These are phyloP conservation scores for Colletotrichum cordylinicola DNA, from an alignment of 2,329 filamentous ascomycete genomes.

Conservation along the genomic window DNA sequence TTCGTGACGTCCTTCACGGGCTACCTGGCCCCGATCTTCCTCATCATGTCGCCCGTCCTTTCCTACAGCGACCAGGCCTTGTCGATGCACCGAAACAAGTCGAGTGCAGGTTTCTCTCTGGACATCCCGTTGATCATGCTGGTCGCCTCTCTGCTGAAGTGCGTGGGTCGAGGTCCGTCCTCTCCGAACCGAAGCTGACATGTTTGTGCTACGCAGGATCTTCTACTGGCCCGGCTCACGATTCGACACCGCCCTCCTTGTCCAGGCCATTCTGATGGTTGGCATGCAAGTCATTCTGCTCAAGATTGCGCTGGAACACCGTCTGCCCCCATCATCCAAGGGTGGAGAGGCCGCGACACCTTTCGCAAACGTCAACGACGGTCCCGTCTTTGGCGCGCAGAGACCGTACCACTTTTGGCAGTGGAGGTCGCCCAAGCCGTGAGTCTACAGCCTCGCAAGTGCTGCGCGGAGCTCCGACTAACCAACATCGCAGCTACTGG, in stretches of 20 bases:
- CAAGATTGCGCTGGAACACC: constrained; percentile 72
- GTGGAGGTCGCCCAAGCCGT: constrained; percentile 76
- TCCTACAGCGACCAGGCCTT: constrained; percentile 71
- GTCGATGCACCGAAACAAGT: constrained; percentile 68
- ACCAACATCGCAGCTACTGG: constrained; percentile 67
- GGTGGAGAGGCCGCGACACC: constrained; percentile 66
- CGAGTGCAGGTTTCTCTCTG: constrained; percentile 72
- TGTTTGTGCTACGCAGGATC: constrained; percentile 49
- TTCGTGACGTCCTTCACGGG: constrained; percentile 53
- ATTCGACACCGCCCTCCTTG: constrained; percentile 67
- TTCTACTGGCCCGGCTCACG: constrained; percentile 74
- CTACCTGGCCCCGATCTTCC: constrained; percentile 66
- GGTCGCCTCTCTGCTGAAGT: constrained; percentile 71
- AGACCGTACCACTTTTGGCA: constrained; percentile 84
- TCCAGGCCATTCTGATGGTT: constrained; percentile 72
- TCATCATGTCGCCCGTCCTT: constrained; percentile 67
- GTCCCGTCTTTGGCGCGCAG: constrained; percentile 40
- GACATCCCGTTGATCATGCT: constrained; percentile 78
- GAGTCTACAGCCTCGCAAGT: constrained; percentile 31
- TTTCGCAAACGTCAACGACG: constrained; percentile 60
- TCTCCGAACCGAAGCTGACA: constrained; percentile 12
- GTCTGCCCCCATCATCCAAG: constrained; percentile 64
- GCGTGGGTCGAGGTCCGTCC: constrained; percentile 22
- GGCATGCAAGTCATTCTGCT: constrained; percentile 67
- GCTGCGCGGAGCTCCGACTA: neutral